Evolutionary conservation across 169 alveolate genomes (phyloP), one percentile per base, ranked within the genome.

Genomic region (Babesia ovis): DNA sequence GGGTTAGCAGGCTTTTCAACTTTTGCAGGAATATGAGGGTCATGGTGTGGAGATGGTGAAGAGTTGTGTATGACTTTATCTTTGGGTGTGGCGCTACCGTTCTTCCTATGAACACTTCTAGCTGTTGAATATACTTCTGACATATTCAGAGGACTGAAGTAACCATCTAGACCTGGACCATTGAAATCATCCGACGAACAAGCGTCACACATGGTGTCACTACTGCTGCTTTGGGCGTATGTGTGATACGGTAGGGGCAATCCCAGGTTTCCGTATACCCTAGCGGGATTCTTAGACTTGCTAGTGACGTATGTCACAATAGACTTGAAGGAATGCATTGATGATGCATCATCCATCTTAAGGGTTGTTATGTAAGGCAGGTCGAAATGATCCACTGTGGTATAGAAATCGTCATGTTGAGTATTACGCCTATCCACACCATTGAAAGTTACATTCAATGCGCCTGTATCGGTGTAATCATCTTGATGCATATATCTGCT

Each of bases 371-470:
- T 42, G 23, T 60, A 46, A n/a, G 74, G 25, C 14, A 45, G 6
- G 23, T 64, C 74, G 2, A 29, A 25, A 61, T 27, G 58, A 14
- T 64, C 74, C 23, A 55, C n/a, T 23, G 57, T 37, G 4, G 62
- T 64, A 4, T 64, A 48, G 50, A 64, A 64, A 4, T 48, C 74
- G 2, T 48, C 74, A n/a, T 3, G 42, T 5, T 27, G 2, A 20
- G 48, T 16, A 1, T 27, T 11, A 37, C 22, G 27, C 16, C 50
- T 45, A 4, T 48, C 51, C 23, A 23, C 3, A 0, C 18, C 34
- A 22, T 42, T 64, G 35, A 64, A 35, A 5, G 64, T 50, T 6
- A 64, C 20, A 16, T 64, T 32, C 45, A 64, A 25, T 0, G 74
- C 50, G 11, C 37, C 39, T 11, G 50, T n/a, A 29, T 64, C 62